Evolutionary conservation across 352 stramenopile genomes (phyloP).

Genomic region (Blastocystis sp.): DNA sequence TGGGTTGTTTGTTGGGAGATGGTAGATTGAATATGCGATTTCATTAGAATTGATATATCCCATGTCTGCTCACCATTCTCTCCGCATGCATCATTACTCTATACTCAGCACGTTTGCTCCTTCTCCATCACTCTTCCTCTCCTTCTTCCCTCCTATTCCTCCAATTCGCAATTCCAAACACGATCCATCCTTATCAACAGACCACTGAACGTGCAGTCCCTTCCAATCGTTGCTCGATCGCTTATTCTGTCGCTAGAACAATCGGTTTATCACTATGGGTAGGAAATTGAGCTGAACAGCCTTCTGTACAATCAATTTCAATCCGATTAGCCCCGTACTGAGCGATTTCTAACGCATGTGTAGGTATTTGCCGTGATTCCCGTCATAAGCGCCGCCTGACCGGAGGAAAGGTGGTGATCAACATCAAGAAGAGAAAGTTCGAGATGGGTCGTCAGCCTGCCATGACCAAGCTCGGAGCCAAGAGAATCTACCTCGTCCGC

Average conservation of each 20-base stretch:
- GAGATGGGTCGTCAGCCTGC: too few relatives aligned
- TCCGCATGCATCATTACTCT: not conserved
- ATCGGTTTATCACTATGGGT: slow-evolving; percentile 16
- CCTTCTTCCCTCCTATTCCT: not conserved
- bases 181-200: not conserved
- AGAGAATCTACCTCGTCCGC: not conserved
- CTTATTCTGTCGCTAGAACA: slow-evolving; percentile 38
- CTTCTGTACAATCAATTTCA: not conserved
- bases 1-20: not conserved
- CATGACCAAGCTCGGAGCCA: too few relatives aligned
- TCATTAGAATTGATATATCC: not conserved
- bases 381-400: slow-evolving; percentile 49
- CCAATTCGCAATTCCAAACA: not conserved
- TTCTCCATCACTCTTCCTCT: not conserved
- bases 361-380: slow-evolving; percentile 56
- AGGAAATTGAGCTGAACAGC: not conserved
- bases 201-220: not conserved
- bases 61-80: not conserved
- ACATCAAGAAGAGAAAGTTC: slow-evolving; percentile 38
- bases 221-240: not conserved
- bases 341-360: not conserved
- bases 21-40: not conserved
- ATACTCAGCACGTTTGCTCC: not conserved
- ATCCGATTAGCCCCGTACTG: not conserved
- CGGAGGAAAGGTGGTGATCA: slow-evolving; percentile 25